Evolutionary conservation across 768 basidiomycete genomes (phyloP).

Genomic region (Cystofilobasidium macerans): DNA sequence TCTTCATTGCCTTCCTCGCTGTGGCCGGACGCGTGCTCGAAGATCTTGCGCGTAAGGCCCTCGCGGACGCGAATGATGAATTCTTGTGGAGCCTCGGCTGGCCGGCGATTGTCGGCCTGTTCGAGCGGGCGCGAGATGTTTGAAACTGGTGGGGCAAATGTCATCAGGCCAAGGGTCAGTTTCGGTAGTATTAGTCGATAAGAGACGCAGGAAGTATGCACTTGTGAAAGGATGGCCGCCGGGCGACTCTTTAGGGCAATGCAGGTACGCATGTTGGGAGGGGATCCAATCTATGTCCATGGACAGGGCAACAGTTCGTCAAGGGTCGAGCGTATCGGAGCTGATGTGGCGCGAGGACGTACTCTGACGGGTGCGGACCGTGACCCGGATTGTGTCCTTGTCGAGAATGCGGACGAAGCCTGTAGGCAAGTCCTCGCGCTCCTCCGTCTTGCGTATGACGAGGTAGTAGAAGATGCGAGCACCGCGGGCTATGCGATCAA

Average conservation of each 20-base stretch:
- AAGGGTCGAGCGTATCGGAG: neutral
- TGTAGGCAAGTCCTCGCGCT: conserved; percentile 16
- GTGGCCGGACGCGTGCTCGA: conserved; percentile 5
- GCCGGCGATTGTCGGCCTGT: conserved; percentile 19
- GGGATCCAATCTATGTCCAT: conserved; percentile 23
- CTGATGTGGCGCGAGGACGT: neutral
- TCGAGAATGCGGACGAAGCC: conserved; percentile 13
- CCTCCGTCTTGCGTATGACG: neutral
- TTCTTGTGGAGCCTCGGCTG: conserved; percentile 22
- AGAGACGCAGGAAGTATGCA: neutral
- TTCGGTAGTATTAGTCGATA: too few relatives aligned
- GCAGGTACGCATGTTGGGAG: conserved; percentile 24
- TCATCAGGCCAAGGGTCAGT: neutral
- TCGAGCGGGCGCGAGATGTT: conserved; percentile 23
- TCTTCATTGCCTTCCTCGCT: conserved; percentile 10
- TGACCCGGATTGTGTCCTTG: conserved; percentile 22
- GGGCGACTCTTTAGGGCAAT: conserved; percentile 21
- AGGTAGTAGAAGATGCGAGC: conserved; percentile 23
- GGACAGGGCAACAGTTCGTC: neutral
- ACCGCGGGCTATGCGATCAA: conserved; percentile 17
- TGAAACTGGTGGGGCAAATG: conserved; percentile 13
- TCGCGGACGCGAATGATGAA: conserved; percentile 26
- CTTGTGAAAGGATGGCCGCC: conserved; percentile 26
- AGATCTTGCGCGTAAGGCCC: conserved; percentile 22
- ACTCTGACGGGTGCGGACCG: conserved; percentile 24